A percentile compares a stretch with the other conserved stretches of the same genome.
Conservation (phyloP, 192 early-diverging fungal genomes). For the Oehlia diaphana region DNA sequence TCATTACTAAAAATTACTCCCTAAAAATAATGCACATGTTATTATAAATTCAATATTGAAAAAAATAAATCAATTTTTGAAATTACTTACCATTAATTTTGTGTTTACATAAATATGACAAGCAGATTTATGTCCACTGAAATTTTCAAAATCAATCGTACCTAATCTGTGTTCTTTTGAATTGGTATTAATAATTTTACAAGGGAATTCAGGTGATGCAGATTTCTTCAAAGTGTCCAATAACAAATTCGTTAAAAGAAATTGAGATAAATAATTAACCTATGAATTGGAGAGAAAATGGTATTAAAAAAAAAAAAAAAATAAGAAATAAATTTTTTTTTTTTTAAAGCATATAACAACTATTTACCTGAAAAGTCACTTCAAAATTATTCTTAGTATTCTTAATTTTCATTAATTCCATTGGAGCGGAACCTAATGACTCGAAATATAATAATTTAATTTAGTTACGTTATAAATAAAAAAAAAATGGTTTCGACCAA, state of each 20-base stretch:
- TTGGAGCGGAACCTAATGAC: background rate
- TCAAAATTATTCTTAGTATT: background rate
- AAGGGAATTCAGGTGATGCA: background rate
- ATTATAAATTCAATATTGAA: too few relatives aligned
- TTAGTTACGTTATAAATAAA: background rate
- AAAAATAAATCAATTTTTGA: too few relatives aligned
- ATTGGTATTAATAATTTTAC: slow-evolving; percentile 4
- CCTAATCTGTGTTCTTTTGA: background rate
- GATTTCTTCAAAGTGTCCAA: background rate
- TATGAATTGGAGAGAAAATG: background rate
- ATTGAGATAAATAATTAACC: slow-evolving; percentile 10
- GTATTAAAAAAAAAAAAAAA: too few relatives aligned
- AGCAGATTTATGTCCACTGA: background rate
- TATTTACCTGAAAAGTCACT: background rate
- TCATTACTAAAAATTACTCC: background rate
- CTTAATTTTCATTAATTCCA: background rate
- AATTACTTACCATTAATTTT: slow-evolving; percentile 5
- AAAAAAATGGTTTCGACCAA: background rate
- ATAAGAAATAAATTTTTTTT: too few relatives aligned
- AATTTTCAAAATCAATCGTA: background rate
- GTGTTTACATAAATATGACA: background rate
- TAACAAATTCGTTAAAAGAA: background rate
- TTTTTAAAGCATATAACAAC: too few relatives aligned
- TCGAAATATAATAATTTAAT: background rate
- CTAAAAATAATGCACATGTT: background rate